Percentiles rank a stretch among this genome's conserved stretches.
phyloP scores from a whole-genome alignment of 2,329 filamentous ascomycete species.

The Atkinsonella texensis region DNA sequence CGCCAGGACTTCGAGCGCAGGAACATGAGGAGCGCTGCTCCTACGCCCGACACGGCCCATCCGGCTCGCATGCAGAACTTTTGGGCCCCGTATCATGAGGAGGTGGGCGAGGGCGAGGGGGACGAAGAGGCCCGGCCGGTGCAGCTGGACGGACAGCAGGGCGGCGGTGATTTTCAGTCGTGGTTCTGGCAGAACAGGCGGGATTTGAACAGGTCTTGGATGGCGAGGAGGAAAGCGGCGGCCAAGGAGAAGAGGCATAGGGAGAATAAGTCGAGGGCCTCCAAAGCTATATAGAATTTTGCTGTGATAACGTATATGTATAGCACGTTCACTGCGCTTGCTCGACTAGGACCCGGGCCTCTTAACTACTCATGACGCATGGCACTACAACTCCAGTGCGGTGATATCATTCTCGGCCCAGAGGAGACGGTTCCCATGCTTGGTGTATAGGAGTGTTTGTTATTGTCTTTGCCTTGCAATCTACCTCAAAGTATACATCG shows the following conservation, averaged over 20 bases:
- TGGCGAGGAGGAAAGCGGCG: constrained; percentile 47
- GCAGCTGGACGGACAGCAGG: constrained; percentile 11
- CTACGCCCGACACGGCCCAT: constrained; percentile 86
- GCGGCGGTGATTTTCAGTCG: constrained; percentile 45
- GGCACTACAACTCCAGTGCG: too few relatives aligned
- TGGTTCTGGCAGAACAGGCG: constrained; percentile 59
- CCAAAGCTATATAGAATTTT: constrained; percentile 21
- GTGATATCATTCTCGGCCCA: too few relatives aligned
- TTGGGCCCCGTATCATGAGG: constrained; percentile 33
- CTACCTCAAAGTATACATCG: neutral
- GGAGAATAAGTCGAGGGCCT: constrained; percentile 47
- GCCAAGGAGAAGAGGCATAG: constrained; percentile 56
- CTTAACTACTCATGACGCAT: too few relatives aligned
- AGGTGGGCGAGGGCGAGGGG: constrained; percentile 19
- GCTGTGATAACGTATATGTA: neutral
- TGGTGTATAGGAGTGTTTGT: neutral
- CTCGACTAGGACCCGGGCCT: too few relatives aligned
- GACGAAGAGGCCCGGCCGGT: constrained; percentile 11
- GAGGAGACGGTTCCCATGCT: too few relatives aligned
- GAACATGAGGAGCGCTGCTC: constrained; percentile 73
- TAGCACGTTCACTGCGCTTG: too few relatives aligned
- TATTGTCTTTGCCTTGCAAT: neutral
- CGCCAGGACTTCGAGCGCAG: constrained; percentile 66
- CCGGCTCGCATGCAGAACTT: constrained; percentile 52
- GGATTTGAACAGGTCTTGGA: constrained; percentile 55